Evolutionary conservation across 2,329 filamentous ascomycete genomes (phyloP), one percentile per base, ranked within the genome.

Genomic region (Escovopsis sp.): DNA sequence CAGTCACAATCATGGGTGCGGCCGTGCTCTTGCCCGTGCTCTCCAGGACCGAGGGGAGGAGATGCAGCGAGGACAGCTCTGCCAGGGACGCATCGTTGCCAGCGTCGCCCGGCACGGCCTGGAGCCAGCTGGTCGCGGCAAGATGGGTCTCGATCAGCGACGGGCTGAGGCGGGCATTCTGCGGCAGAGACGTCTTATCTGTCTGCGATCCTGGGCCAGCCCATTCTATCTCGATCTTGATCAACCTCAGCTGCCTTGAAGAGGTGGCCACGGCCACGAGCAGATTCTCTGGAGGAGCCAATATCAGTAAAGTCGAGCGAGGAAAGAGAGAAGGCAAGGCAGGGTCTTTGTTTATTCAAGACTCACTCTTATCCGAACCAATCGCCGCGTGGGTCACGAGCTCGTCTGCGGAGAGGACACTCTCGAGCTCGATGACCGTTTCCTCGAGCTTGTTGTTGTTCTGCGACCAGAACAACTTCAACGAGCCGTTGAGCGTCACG

Each of bases 381-480:
- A 87, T 67, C 34, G 84, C 74, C 10, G 85, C 85, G 62, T 93
- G 86, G 0, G 85, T 86, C 40, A 89, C 71, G n/a, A 85, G 59
- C 49, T 86, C 81, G 48, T 86, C 78, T 0, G 81, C 78, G 32
- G 78, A 78, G 26, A 77, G 71, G 44, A 85, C 70, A 47, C 77
- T 80, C 55, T 88, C 83, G 33, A 94, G 62, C 48, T 89, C 82
- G n/a, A 80, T 66, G 3, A 73, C 74, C 0, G 77, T 73, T 55
- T 93, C 84, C 46, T 80, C 75, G 63, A 85, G 80, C 51, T 76
- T 76, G 43, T 69, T 73, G 57, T 79, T 85, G 36, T 75, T 78
- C 49, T 88, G 84, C 35, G 83, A 75, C 64, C 81, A 94, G 39
- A 88, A 71, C 53, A 95, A 68, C 53, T 80, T 82, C 43, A 95